Evolutionary conservation across 176 grass and related monocot genomes (phyloP), one percentile per base, ranked within the genome.

Genomic region (Carex pumila): DNA sequence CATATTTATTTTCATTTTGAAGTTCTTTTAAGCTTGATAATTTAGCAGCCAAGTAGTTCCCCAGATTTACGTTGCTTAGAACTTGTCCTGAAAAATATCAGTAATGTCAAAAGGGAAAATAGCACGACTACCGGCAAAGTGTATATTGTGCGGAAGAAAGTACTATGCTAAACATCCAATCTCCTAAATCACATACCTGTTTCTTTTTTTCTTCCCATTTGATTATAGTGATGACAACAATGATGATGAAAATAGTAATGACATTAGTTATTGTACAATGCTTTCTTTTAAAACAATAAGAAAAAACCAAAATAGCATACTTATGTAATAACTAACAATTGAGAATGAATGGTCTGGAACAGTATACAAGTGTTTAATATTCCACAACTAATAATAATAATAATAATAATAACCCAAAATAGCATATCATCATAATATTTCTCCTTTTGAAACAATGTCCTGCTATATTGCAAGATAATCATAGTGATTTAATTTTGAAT

Each of bases 21-120:
- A 89, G 88, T 67, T 92, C 86, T 85, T 76, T 87, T 57, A 96
- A 69, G 72, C 83, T 87, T 65, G 85, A 79, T 84, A 94, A 45
- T 92, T 84, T 99, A 85, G 93, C 91, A 92, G 88, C 62, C 88
- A 99, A 84, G 90, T 92, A 90, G 76, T 92, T 91, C 65, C 87
- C 91, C 32, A 99, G 83, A 91, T 94, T 96, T 32, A 99, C 17
- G 85, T 71, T 86, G 68, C 81, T 92, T 57, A 92, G 19, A 66
- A 93, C 89, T 92, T 93, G 91, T 83, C 85, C 96, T 99, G 82
- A 86, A 64, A 62, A 39, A 87, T 85, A 86, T 71, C 57, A 79
- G n/a, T 53, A 12, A 70, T 88, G 36, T 87, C 18, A 82, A 45
- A 7, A 19, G 55, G 25, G 41, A 62, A 65, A 79, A 86, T 19